A percentile compares a stretch with the other conserved stretches of the same genome.
These are phyloP conservation scores for barrel medic (Medicago truncatula) DNA, from an alignment of 306 rosid species.

Conservation along the genomic window MtrunA17r5.0-ANR NC_053042.1:16026501-16027000, in stretches of 20 bases:
- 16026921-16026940: conserved; percentile 13
- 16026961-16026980: conserved; percentile 1
- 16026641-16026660: conserved; percentile 24
- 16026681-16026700: conserved; percentile 17
- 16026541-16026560: background rate
- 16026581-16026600: conserved; percentile 2
- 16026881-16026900: conserved; percentile 14
- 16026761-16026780: conserved; percentile 1
- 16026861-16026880: conserved; percentile 3
- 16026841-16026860: conserved; percentile 5
- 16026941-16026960: conserved; percentile 7
- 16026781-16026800: conserved; percentile 13
- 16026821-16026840: conserved; percentile 14
- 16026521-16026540: too few relatives aligned
- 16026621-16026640: conserved; percentile 39
- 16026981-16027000: conserved; percentile 64
- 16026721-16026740: conserved; percentile 5
- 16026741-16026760: conserved; percentile 20
- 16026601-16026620: conserved; percentile 6
- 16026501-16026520: background rate
- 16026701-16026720: conserved; percentile 11
- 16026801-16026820: conserved; percentile 5
- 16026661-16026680: conserved; percentile 18
- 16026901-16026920: conserved; percentile 12
- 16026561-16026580: background rate